Percentiles rank a stretch among this genome's conserved stretches.
Evolutionary conservation across 169 alveolate species (phyloP).

Genomic region (Toxoplasma gondii): DNA sequence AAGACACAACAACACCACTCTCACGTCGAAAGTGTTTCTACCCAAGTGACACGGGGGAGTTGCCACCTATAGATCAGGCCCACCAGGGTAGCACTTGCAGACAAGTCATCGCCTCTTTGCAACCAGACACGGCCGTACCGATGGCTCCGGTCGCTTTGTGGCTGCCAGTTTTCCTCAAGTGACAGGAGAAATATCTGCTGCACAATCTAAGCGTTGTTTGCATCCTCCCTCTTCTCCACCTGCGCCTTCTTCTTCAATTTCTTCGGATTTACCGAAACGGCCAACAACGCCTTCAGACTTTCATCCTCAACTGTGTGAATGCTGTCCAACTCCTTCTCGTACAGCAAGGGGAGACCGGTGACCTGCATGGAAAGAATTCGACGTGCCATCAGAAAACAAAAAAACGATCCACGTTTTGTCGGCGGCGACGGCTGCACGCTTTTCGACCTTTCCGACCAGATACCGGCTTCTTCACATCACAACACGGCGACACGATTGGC

Average conservation of each 20-base stretch:
- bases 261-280: slow-evolving; percentile 55
- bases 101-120: too few relatives aligned
- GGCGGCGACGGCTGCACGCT: not conserved
- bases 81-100: too few relatives aligned
- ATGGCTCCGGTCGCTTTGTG: too few relatives aligned
- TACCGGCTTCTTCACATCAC: not conserved
- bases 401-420: not conserved
- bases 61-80: too few relatives aligned
- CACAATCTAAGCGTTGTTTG: not conserved
- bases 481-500: not conserved
- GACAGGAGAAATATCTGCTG: too few relatives aligned
- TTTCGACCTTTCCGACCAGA: not conserved
- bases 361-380: not conserved
- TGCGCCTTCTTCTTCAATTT: slow-evolving; percentile 45
- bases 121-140: too few relatives aligned
- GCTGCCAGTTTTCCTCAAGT: too few relatives aligned
- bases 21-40: too few relatives aligned
- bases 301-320: slow-evolving; percentile 32
- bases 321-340: slow-evolving; percentile 42
- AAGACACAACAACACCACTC: too few relatives aligned
- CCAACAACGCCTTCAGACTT: slow-evolving; percentile 39
- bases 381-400: not conserved
- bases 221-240: slow-evolving; percentile 24
- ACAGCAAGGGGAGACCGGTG: slow-evolving; percentile 56
- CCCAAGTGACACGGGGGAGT: too few relatives aligned